These are phyloP conservation scores for Lumnitzera littorea DNA, from an alignment of 345 rosid genomes.

Conservation along the genomic window DNA sequence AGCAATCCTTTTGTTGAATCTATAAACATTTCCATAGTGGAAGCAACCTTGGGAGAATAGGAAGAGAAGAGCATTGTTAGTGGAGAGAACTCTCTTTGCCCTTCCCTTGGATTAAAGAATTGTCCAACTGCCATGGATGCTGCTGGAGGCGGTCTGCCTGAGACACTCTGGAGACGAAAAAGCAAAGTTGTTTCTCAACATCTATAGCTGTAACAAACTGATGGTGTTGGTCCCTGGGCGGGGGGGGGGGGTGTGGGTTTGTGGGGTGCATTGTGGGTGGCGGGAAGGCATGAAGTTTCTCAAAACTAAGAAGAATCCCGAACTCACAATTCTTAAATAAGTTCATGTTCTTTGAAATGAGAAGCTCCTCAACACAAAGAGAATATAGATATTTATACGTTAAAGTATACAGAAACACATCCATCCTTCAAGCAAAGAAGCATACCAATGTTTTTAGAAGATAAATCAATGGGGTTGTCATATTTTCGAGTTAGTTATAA, in stretches of 20 bases:
- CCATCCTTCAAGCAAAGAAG: no score
- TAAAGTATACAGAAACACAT: no score
- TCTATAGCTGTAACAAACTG: no score
- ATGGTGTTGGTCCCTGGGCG: background rate
- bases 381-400: no score
- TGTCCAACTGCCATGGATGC: slow-evolving; percentile 99
- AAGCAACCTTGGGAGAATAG: slow-evolving; percentile 62
- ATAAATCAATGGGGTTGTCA: no score
- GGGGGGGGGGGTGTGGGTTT: slow-evolving; percentile 12
- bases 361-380: no score
- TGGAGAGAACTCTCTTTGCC: slow-evolving; percentile 56
- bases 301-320: no score
- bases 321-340: no score
- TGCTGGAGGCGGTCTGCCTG: slow-evolving; percentile 98
- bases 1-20: slow-evolving; percentile 6
- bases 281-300: no score
- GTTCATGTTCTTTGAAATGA: no score
- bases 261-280: background rate
- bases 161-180: slow-evolving; percentile 58
- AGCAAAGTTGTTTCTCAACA: slow-evolving; percentile 4
- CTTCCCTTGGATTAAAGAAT: slow-evolving; percentile 83
- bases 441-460: no score
- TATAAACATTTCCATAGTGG: slow-evolving; percentile 11
- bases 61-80: slow-evolving; percentile 55
- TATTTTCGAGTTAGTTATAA: no score